A percentile compares a stretch with the other conserved stretches of the same genome.
These are phyloP conservation scores for Yamadazyma aaseri DNA, from an alignment of 1,139 yeast genomes.

Conservation along the genomic window DNA sequence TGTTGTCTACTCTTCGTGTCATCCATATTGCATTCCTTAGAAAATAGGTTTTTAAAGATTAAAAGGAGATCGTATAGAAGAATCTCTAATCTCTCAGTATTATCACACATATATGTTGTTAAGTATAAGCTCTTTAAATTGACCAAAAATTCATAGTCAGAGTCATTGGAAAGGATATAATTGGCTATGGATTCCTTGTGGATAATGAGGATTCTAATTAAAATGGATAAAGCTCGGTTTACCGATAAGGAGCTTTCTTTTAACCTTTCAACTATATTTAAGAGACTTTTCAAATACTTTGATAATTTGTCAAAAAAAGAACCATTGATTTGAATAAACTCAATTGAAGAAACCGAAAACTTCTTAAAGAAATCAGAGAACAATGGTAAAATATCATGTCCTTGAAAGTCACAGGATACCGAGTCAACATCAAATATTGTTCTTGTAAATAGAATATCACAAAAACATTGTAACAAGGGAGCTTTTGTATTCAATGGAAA, in stretches of 20 bases:
- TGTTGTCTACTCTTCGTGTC: neutral
- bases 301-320: slow-evolving; percentile 12
- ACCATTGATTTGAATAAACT: slow-evolving; percentile 19
- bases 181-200: slow-evolving; percentile 47
- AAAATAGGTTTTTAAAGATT: slow-evolving; percentile 47
- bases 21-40: slow-evolving; percentile 15
- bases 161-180: slow-evolving; percentile 28
- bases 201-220: slow-evolving; percentile 58
- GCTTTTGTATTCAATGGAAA: slow-evolving; percentile 31
- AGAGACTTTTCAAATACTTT: slow-evolving; percentile 6
- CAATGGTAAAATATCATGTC: slow-evolving; percentile 25
- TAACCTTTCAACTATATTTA: slow-evolving; percentile 1
- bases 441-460: slow-evolving; percentile 24
- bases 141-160: slow-evolving; percentile 36
- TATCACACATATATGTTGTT: slow-evolving; percentile 35
- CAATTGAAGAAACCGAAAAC: slow-evolving; percentile 30
- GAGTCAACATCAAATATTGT: slow-evolving; percentile 14
- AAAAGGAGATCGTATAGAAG: slow-evolving; percentile 62
- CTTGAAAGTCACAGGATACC: slow-evolving; percentile 11
- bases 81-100: slow-evolving; percentile 53
- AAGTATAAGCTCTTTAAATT: slow-evolving; percentile 49
- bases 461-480: slow-evolving; percentile 28
- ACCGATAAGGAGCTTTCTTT: slow-evolving; percentile 3
- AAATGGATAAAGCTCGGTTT: slow-evolving; percentile 27
- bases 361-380: slow-evolving; percentile 41